phyloP scores from a whole-genome alignment of 768 basidiomycete species.

The Leccinum disarticulatum region DNA sequence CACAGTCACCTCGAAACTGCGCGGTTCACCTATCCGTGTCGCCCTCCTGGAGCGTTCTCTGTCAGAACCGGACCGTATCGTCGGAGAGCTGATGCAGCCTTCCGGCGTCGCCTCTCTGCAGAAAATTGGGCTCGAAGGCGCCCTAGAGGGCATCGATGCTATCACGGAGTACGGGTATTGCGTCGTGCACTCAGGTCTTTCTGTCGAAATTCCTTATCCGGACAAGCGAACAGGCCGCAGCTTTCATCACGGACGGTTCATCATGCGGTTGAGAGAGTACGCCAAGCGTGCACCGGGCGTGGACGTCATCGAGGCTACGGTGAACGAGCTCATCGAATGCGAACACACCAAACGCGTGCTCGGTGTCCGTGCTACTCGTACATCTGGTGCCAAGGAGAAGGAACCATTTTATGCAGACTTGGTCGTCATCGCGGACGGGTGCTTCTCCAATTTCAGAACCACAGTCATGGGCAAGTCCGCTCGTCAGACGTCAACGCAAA shows the following conservation, averaged over 20 bases:
- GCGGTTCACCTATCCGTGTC: slow-evolving; percentile 64
- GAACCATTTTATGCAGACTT: slow-evolving; percentile 69
- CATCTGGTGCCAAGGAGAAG: slow-evolving; percentile 34
- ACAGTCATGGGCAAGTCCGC: slow-evolving; percentile 56
- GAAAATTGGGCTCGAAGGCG: slow-evolving; percentile 71
- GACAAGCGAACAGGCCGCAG: slow-evolving; percentile 67
- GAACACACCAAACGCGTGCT: slow-evolving; percentile 50
- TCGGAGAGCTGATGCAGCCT: slow-evolving; percentile 95
- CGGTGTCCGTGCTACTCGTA: slow-evolving; percentile 63
- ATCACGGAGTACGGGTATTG: slow-evolving; percentile 84
- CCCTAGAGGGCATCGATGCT: slow-evolving; percentile 87
- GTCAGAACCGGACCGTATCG: slow-evolving; percentile 92
- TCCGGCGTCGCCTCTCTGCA: slow-evolving; percentile 79
- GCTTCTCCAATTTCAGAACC: slow-evolving; percentile 88
- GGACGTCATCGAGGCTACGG: slow-evolving; percentile 83
- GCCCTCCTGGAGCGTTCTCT: slow-evolving; percentile 90
- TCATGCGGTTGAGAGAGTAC: slow-evolving; percentile 72
- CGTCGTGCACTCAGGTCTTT: slow-evolving; percentile 57
- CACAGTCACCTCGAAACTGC: slow-evolving; percentile 40
- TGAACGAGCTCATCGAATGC: slow-evolving; percentile 69
- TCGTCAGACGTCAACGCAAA: slow-evolving; percentile 54
- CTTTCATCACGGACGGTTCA: slow-evolving; percentile 93
- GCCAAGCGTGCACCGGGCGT: slow-evolving; percentile 63
- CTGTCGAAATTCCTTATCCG: slow-evolving; percentile 91
- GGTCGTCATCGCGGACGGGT: slow-evolving; percentile 90